These are phyloP conservation scores for Penicillium freii DNA, from an alignment of 2,329 filamentous ascomycete species.

Conservation along the genomic window DNA sequence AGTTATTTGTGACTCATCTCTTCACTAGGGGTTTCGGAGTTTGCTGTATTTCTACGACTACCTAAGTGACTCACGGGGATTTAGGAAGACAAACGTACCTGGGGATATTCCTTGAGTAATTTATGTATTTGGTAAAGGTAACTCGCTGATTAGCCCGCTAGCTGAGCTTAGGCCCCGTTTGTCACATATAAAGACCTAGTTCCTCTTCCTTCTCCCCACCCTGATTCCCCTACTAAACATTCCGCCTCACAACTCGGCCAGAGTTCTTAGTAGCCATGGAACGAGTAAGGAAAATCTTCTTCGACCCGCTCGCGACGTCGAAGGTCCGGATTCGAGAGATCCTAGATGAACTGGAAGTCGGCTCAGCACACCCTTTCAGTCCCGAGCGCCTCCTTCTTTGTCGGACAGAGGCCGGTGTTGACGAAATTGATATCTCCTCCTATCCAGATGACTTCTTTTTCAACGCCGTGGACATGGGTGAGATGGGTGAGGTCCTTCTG, in stretches of 20 bases:
- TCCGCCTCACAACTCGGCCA: background rate
- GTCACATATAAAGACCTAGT: background rate
- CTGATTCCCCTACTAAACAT: background rate
- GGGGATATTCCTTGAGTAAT: no score
- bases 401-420: background rate
- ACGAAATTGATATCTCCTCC: background rate
- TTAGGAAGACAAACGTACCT: no score
- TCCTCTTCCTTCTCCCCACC: background rate
- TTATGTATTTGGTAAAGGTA: no score
- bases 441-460: background rate
- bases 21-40: no score
- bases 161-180: background rate
- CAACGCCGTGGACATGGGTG: background rate
- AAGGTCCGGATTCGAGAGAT: background rate
- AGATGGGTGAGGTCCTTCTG: background rate
- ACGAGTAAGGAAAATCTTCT: background rate
- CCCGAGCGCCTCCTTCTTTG: background rate
- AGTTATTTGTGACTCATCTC: no score
- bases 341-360: background rate
- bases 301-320: background rate
- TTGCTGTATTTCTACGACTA: no score
- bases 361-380: conserved; percentile 2
- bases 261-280: background rate
- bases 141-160: no score
- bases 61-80: no score